Percentiles rank a stretch among this genome's conserved stretches.
Conservation (phyloP, 192 early-diverging fungal genomes). For the Coemansia sp. region DNA sequence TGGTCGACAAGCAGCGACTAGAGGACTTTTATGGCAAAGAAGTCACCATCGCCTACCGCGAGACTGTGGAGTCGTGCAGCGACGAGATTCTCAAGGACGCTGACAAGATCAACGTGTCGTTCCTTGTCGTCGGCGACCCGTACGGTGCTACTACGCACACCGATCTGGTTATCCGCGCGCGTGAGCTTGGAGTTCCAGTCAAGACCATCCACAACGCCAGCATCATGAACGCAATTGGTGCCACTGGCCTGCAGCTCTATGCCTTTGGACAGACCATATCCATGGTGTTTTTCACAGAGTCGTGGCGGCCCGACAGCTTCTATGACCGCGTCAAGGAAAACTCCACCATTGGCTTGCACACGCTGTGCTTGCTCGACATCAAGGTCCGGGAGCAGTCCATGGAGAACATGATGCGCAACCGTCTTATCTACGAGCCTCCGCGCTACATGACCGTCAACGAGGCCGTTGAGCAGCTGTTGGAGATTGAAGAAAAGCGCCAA, state of each 20-base stretch:
- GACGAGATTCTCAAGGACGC: conserved; percentile 88
- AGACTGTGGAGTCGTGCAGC: conserved; percentile 93
- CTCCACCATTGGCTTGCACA: conserved; percentile 81
- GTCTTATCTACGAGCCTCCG: conserved; percentile 95
- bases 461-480: conserved; percentile 89
- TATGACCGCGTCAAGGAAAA: conserved; percentile 93
- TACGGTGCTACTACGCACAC: conserved; percentile 97
- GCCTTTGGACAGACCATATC: conserved; percentile 99
- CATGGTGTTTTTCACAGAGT: conserved; percentile 95
- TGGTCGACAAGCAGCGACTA: conserved; percentile 66
- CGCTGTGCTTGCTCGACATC: conserved; percentile 94
- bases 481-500: conserved; percentile 80
- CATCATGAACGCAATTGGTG: conserved; percentile 98
- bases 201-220: conserved; percentile 97
- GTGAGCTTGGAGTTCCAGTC: conserved; percentile 82
- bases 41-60: conserved; percentile 90
- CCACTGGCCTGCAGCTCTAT: conserved; percentile 94
- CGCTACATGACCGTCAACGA: conserved; percentile 96
- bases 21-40: conserved; percentile 87
- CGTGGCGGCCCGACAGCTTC: conserved; percentile 96
- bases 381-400: conserved; percentile 97
- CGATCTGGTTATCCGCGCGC: conserved; percentile 92
- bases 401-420: conserved; percentile 92
- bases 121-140: conserved; percentile 97
- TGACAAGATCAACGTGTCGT: conserved; percentile 86